Evolutionary conservation across 257 asterid species (phyloP), one percentile per base, ranked within the genome.

Genomic region (Petunia axillaris): DNA sequence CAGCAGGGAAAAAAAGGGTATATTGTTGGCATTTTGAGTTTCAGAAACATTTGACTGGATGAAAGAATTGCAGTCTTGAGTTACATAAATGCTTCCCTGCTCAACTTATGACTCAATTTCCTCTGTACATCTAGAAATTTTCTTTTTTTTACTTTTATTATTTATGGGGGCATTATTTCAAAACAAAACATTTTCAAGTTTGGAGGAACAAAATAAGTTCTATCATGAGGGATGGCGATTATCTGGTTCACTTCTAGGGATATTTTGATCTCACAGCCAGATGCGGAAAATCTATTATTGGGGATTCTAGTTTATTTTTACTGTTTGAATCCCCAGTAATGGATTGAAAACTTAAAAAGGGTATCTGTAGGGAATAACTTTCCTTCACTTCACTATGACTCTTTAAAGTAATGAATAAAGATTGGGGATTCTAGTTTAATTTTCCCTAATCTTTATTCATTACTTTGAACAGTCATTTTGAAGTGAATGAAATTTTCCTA

Each of bases 1-100:
- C 84, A 71, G 50, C 84, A 14, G 82, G 66, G 52, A 82, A 83
- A 82, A n/a, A 46, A 53, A n/a, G 53, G 94, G 97, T 93, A 93
- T 76, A 38, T 10, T 11, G 5, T 75, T 71, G 77, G 77, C 44
- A 6, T 71, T n/a, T 79, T 6, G 35, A 54, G 36, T 58, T 54
- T 38, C 60, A 71, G 60, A 48, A 71, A 48, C 77, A 48, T 5
- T 50, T 11, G 13, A 35, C 77, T 50, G 6, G 44, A 25, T 71
- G 35, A 35, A 5, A 71, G 44, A 48, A 11, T 48, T 50, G 48
- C 44, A 48, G 2, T 71, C 77, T 35, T 71, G 60, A 71, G 35
- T 71, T 35, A 71, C 6, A 0, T 52, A 48, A 38, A 50, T 48
- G 35, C 35, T 48, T 71, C 7, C 77, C 11, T 71, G 60, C 11